Evolutionary conservation across 2,329 filamentous ascomycete genomes (phyloP).

Genomic region (Verruconis gallopava): DNA sequence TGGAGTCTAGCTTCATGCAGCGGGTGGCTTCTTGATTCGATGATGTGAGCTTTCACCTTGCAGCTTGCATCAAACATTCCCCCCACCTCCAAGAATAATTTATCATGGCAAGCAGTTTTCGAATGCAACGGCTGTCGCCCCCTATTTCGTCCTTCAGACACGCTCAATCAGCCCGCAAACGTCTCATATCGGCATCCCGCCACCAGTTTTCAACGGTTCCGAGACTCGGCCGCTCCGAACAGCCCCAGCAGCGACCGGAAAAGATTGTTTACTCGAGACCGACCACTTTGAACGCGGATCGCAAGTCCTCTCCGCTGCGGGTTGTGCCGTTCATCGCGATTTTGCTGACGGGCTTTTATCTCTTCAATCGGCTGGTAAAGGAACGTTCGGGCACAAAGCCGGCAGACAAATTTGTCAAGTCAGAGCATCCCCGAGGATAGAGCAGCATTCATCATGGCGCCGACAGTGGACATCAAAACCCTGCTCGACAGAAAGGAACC

Average conservation of each 20-base stretch:
- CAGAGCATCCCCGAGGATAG: neutral
- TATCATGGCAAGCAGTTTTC: neutral
- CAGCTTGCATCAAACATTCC: no score
- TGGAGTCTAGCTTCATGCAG: no score
- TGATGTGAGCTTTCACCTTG: neutral
- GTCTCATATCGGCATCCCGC: no score
- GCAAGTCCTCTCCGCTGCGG: constrained; percentile 11
- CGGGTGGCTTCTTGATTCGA: neutral
- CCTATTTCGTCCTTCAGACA: neutral
- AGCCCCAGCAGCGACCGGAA: neutral
- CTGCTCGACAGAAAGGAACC: constrained; percentile 45
- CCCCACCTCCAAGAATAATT: no score
- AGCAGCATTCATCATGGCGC: constrained; percentile 19
- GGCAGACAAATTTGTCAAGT: neutral
- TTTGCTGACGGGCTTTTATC: constrained; percentile 31
- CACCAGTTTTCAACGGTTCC: no score
- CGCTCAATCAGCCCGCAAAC: no score
- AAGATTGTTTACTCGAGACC: neutral
- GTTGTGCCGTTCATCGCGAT: constrained; percentile 35
- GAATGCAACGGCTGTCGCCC: neutral
- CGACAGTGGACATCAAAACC: constrained; percentile 10
- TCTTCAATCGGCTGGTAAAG: constrained; percentile 35
- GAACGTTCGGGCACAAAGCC: constrained; percentile 26
- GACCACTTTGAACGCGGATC: neutral
- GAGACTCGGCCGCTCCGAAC: neutral